These are phyloP conservation scores for Amanita phalloides DNA, from an alignment of 768 basidiomycete genomes.

Conservation along the genomic window DNA sequence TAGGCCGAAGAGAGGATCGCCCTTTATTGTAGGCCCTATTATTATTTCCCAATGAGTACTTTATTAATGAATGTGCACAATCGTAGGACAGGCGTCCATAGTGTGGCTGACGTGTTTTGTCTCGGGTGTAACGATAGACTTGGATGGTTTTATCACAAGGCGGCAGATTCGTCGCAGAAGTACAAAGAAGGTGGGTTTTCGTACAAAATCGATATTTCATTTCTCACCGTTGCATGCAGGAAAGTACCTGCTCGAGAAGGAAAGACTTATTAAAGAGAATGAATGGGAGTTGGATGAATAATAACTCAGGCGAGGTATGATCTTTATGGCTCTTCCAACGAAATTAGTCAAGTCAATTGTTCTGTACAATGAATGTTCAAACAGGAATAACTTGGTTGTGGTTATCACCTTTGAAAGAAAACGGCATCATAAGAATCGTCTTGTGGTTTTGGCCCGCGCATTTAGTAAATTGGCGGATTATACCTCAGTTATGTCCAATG, in stretches of 20 bases:
- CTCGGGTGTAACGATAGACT: constrained; percentile 68
- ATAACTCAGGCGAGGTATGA: background rate
- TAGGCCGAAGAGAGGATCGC: constrained; percentile 67
- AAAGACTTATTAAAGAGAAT: constrained; percentile 76
- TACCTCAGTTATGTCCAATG: no score
- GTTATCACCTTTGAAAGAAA: no score
- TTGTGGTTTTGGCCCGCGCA: no score
- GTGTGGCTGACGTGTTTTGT: constrained; percentile 75
- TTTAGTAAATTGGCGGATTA: no score
- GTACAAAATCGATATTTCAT: background rate
- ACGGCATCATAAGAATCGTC: no score
- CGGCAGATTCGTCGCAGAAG: constrained; percentile 65
- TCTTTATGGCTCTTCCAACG: no score
- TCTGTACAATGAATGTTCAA: no score
- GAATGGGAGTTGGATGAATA: constrained; percentile 56
- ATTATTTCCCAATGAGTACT: background rate
- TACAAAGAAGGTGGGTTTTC: constrained; percentile 66
- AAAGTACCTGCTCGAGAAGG: constrained; percentile 73
- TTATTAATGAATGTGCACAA: background rate
- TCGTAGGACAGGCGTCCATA: constrained; percentile 66
- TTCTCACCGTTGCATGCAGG: constrained; percentile 28
- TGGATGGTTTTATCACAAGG: constrained; percentile 80
- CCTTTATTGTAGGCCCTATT: constrained; percentile 43
- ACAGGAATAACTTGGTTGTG: no score
- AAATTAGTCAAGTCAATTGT: no score